phyloP scores from a whole-genome alignment of 805 yeast genomes.

The Metschnikowia sp. region DNA sequence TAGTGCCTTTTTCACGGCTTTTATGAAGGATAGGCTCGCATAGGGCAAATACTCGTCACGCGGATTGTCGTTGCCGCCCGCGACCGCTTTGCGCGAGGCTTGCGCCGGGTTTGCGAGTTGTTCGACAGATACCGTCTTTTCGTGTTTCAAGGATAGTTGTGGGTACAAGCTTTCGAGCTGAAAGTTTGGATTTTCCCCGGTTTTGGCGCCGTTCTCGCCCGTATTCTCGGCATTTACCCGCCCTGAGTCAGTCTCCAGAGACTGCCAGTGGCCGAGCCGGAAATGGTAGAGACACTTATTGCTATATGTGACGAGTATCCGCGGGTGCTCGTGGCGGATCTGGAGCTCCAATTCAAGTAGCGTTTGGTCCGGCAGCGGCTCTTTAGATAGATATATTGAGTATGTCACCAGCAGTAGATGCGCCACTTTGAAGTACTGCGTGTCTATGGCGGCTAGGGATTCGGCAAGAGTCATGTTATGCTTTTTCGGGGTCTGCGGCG shows the following conservation, averaged over 20 bases:
- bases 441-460: slow-evolving; percentile 10
- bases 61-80: not conserved
- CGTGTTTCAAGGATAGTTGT: slow-evolving; percentile 21
- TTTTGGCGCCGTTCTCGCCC: not conserved
- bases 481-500: too few relatives aligned
- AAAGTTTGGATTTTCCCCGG: not conserved
- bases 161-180: slow-evolving; percentile 20
- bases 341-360: slow-evolving; percentile 37
- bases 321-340: slow-evolving; percentile 35
- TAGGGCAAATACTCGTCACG: slow-evolving; percentile 28
- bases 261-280: slow-evolving; percentile 25
- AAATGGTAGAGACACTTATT: slow-evolving; percentile 39
- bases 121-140: slow-evolving; percentile 23
- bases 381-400: slow-evolving; percentile 23
- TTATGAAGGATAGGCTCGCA: slow-evolving; percentile 35
- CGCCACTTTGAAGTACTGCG: slow-evolving; percentile 42
- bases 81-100: slow-evolving; percentile 8
- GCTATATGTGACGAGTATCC: slow-evolving; percentile 38
- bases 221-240: not conserved
- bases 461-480: slow-evolving; percentile 1
- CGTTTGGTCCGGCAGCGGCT: slow-evolving; percentile 33
- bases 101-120: slow-evolving; percentile 31
- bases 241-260: not conserved
- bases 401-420: slow-evolving; percentile 31
- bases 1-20: slow-evolving; percentile 38